Base-by-base conservation (phyloP, 164 flowering plant species). In the Piper longum region DNA sequence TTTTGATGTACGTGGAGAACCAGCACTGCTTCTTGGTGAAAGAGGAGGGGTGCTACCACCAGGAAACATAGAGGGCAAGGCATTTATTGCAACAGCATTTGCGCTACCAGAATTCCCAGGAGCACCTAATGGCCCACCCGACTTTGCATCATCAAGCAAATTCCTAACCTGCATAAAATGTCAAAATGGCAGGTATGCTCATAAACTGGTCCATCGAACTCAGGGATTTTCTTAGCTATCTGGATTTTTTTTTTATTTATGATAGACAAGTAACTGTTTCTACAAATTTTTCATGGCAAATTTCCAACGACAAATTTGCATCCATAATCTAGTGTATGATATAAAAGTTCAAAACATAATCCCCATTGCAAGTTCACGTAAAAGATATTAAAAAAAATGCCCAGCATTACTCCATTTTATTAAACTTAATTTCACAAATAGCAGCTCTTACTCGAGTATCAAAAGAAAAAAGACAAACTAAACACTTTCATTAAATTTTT, bases 1-100 rank as follows among this genome's bases (percentile, higher is more conserved):
- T 69, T 83, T 95, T 76, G 78, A 77, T 65, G 83, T 45, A 56
- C 99, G 96, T 42, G 99, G 99, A 59, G 99, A 95, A 72, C 99
- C 97, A 66, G 97, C 78, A 64, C 82, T 64, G 70, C 97, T 90
- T 72, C 99, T 83, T 7, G 99, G 99, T 59, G 99, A 95, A 67
- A 95, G 93, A 54, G 99, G 99, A 61, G 99, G 99, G 8, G 90
- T 84, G 78, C 91, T 87, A 43, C 98, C 96, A 62, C 96, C 90
- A 69, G 98, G 95, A 80, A 95, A 95, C 93, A 95, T 84, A 48
- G 99, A 91, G 57, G 98, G 96, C 70, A 91, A 78, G 8, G 93
- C 63, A 79, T 75, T 86, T 76, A 79, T 73, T 5, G 83, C 60
- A 60, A 83, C 39, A 68, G 90, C 72, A 77, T 69, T 80, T 66